These are phyloP conservation scores for Emericellopsis cladophorae DNA, from an alignment of 2,329 filamentous ascomycete genomes.

Conservation along the genomic window DNA sequence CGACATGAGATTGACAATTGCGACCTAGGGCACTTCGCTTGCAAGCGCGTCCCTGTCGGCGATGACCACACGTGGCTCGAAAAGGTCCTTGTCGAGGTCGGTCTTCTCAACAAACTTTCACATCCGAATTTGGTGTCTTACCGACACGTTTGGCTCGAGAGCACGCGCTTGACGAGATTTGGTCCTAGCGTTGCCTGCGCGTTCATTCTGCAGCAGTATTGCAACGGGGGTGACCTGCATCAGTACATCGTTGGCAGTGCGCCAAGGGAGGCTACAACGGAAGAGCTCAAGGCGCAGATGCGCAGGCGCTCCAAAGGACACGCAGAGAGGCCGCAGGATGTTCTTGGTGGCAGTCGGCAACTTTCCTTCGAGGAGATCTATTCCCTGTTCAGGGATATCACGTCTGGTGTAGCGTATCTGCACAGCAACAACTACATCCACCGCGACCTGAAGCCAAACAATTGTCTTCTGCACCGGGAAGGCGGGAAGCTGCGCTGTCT, in stretches of 20 bases:
- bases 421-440: constrained; percentile 91
- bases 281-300: constrained; percentile 80
- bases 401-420: constrained; percentile 78
- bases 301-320: constrained; percentile 72
- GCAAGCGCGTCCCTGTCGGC: constrained; percentile 91
- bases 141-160: constrained; percentile 92
- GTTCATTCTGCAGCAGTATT: constrained; percentile 96
- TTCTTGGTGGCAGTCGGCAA: constrained; percentile 25
- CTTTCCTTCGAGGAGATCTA: constrained; percentile 83
- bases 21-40: constrained; percentile 80
- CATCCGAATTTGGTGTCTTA: constrained; percentile 96
- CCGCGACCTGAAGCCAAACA: constrained; percentile 89
- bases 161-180: constrained; percentile 72
- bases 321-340: constrained; percentile 45
- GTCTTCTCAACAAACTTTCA: constrained; percentile 78
- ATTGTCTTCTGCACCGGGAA: constrained; percentile 76
- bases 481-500: constrained; percentile 63
- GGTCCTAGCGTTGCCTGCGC: constrained; percentile 86
- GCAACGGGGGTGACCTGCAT: constrained; percentile 84
- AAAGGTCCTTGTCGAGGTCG: constrained; percentile 86
- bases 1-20: constrained; percentile 86
- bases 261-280: constrained; percentile 54
- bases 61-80: constrained; percentile 93
- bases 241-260: constrained; percentile 67
- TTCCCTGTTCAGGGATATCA: constrained; percentile 91